Evolutionary conservation across 495 filamentous ascomycete species (phyloP).

Genomic region (Talaromyces ruber): DNA sequence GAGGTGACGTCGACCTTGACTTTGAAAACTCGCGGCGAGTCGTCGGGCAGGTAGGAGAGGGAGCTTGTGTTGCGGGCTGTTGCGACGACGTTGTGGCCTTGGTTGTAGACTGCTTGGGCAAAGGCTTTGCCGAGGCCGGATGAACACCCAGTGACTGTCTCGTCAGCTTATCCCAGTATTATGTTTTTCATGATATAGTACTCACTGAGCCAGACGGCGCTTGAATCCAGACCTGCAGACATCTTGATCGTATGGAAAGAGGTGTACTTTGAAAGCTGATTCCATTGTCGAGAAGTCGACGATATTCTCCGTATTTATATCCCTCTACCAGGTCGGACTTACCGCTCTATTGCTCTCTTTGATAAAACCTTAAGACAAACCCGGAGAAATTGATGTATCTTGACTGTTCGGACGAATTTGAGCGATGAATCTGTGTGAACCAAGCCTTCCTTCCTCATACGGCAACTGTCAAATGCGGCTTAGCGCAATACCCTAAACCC

Average conservation of each 20-base stretch:
- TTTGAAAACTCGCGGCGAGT: constrained; percentile 24
- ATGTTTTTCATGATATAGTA: background rate
- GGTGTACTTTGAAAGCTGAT: background rate
- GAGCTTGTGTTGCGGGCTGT: constrained; percentile 30
- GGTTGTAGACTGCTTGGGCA: constrained; percentile 25
- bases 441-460: background rate
- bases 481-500: background rate
- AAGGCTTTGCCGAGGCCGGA: constrained; percentile 34
- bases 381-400: background rate
- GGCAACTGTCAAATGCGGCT: constrained; percentile 5
- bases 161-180: background rate
- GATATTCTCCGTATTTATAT: background rate
- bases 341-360: background rate
- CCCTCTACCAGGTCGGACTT: background rate
- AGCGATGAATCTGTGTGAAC: background rate
- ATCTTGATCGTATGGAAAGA: background rate
- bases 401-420: background rate
- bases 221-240: background rate
- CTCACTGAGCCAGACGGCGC: constrained; percentile 2
- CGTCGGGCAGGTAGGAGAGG: constrained; percentile 27
- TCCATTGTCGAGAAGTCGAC: background rate
- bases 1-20: constrained; percentile 35
- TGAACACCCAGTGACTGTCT: constrained; percentile 20
- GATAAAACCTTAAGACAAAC: background rate
- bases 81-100: constrained; percentile 37